These are phyloP conservation scores for Clarkia xantiana DNA, from an alignment of 345 rosid species.

Conservation along the genomic window DNA sequence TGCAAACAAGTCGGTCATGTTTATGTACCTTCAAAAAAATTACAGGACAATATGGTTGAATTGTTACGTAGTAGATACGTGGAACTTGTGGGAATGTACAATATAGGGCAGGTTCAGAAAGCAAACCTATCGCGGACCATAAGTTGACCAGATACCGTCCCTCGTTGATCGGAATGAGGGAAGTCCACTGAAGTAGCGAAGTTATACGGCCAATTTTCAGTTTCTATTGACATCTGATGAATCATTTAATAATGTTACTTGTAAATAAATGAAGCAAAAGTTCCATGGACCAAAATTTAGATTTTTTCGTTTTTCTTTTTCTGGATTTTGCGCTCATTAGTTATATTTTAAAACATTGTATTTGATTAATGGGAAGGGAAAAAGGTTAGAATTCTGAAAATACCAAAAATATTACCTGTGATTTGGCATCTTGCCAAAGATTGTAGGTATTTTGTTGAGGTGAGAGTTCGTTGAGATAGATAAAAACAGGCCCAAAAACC, in stretches of 20 bases:
- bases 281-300: too few relatives aligned
- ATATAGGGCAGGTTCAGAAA: neutral
- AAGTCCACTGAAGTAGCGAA: constrained; percentile 18
- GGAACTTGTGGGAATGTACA: neutral
- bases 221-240: constrained; percentile 16
- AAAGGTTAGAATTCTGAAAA: too few relatives aligned
- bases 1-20: neutral
- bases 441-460: neutral
- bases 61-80: too few relatives aligned
- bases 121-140: constrained; percentile 10
- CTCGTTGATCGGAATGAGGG: constrained; percentile 14
- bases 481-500: constrained; percentile 26
- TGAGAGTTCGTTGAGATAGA: constrained; percentile 19
- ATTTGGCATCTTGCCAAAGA: constrained; percentile 29
- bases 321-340: too few relatives aligned
- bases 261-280: too few relatives aligned
- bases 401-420: constrained; percentile 22
- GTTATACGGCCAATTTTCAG: constrained; percentile 21
- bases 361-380: too few relatives aligned
- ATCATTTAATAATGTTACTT: too few relatives aligned
- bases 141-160: constrained; percentile 17
- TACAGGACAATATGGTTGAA: too few relatives aligned
- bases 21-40: constrained; percentile 6
- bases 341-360: too few relatives aligned
- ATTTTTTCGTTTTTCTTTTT: too few relatives aligned